Base-by-base conservation (phyloP, 805 yeast genomes). In the Priceomyces melissophilus region DNA sequence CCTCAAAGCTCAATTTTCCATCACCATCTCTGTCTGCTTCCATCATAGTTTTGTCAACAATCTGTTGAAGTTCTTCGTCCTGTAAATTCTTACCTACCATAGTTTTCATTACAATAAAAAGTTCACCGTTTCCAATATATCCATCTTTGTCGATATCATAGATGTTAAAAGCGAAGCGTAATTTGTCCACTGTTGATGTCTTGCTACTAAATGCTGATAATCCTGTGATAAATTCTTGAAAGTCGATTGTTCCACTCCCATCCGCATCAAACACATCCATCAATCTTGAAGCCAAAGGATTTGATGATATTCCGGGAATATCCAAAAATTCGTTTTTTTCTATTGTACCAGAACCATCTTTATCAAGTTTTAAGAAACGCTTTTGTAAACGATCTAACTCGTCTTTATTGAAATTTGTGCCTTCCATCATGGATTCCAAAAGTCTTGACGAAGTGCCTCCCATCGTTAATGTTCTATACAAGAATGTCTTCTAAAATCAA, bases 91-190 rank as follows among this genome's bases (percentile, higher is more conserved):
- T 83, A 1, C 98, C 99, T 20, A 95, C 99, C 99, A 93, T 93
- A 79, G 87, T 86, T 63, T 93, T 87, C 67, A 93, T 71, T 31
- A 93, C 98, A 31, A 91, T 73, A 55, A 84, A 93, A 42, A 93
- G 63, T 64, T 93, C 99, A 16, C 99, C 99, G 58, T 91, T 91
- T 2, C 97, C 90, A 29, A 93, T 87, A 58, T 57, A 89, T 0
- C 99, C 99, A 59, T 93, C 99, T 41, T 88, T 75, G 63, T 93
- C 99, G 47, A 93, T 88, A 58, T 93, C 99, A 58, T 93, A 93
- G 13, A 93, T 88, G 55, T 82, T 86, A 66, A 93, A 93, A 9
- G 96, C 93, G 69, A 95, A 93, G 56, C 72, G 73, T 44, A 91
- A 73, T 62, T 89, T 91, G 50, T 88, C 97, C 40, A 81, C 83